Evolutionary conservation across 2,329 filamentous ascomycete genomes (phyloP).

Genomic region (Aspergillus amoenus): DNA sequence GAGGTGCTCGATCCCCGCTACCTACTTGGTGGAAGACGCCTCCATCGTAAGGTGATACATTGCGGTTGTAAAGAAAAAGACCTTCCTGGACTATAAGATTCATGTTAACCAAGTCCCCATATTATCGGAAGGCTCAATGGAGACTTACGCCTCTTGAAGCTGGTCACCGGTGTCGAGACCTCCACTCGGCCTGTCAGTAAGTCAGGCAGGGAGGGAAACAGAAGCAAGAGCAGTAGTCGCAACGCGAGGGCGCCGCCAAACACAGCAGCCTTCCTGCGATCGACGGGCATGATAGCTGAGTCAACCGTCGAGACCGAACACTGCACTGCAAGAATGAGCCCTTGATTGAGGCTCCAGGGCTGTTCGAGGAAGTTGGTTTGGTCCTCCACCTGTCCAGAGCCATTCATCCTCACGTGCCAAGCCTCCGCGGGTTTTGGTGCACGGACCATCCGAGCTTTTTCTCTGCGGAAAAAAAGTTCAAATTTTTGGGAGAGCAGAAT

Average conservation of each 20-base stretch:
- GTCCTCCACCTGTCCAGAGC: conserved; percentile 17
- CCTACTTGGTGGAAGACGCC: conserved; percentile 71
- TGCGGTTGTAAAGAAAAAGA: conserved; percentile 91
- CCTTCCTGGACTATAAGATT: conserved; percentile 78
- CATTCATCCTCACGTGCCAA: conserved; percentile 21
- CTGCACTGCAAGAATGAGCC: conserved; percentile 1
- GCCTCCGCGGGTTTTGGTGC: conserved; percentile 26
- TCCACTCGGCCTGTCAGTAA: conserved; percentile 89
- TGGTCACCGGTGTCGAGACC: conserved; percentile 93
- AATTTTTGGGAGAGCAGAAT: conserved; percentile 31
- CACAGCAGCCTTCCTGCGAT: conserved; percentile 63
- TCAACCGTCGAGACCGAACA: conserved; percentile 8
- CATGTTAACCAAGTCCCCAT: background rate
- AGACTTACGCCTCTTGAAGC: conserved; percentile 88
- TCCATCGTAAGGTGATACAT: conserved; percentile 95
- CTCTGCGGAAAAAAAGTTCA: conserved; percentile 21
- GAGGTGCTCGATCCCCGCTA: background rate
- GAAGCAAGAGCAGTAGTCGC: conserved; percentile 73
- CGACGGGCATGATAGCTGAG: conserved; percentile 48
- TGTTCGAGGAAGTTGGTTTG: background rate
- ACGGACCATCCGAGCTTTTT: conserved; percentile 31
- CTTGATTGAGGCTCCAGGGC: background rate
- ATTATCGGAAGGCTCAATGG: background rate
- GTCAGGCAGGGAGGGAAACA: conserved; percentile 80
- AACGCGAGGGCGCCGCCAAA: conserved; percentile 75